Conservation (phyloP, 352 stramenopile species). For the Phytopythium boreale region DNA sequence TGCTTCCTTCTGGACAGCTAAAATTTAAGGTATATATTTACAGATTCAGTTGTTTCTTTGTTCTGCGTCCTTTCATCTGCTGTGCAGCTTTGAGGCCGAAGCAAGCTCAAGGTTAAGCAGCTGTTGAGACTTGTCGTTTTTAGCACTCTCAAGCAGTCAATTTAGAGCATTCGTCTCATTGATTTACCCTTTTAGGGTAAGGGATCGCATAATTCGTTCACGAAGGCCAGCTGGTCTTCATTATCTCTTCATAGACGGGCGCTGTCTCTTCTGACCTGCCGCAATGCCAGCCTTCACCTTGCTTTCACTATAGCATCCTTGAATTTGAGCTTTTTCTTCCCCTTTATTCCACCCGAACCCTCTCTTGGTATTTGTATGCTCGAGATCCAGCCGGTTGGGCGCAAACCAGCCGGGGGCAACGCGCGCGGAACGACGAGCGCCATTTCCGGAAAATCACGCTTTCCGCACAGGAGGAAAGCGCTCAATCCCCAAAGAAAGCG, state of each 20-base stretch:
- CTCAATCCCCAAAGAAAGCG: background rate
- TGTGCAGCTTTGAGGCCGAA: no score
- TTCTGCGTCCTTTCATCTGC: no score
- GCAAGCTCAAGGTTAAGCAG: no score
- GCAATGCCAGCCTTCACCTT: background rate
- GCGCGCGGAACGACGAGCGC: constrained; percentile 2
- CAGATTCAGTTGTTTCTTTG: no score
- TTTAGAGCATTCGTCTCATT: no score
- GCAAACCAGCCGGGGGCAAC: background rate
- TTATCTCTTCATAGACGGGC: background rate
- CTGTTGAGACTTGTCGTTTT: no score
- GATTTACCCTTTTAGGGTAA: no score
- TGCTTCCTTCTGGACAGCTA: background rate
- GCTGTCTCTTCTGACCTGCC: background rate
- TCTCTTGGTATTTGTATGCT: background rate
- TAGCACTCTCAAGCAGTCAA: no score
- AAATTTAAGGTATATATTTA: no score
- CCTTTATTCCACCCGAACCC: background rate
- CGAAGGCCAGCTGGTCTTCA: background rate
- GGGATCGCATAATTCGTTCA: no score
- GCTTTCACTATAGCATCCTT: background rate
- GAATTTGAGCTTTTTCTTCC: background rate
- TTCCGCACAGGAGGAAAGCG: background rate
- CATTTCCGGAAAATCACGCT: constrained; percentile 3
- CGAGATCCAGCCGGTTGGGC: background rate